Percentiles rank a stretch among this genome's conserved stretches.
phyloP scores from a whole-genome alignment of 2,329 filamentous ascomycete genomes.

The Penicillium glabrum region DNA sequence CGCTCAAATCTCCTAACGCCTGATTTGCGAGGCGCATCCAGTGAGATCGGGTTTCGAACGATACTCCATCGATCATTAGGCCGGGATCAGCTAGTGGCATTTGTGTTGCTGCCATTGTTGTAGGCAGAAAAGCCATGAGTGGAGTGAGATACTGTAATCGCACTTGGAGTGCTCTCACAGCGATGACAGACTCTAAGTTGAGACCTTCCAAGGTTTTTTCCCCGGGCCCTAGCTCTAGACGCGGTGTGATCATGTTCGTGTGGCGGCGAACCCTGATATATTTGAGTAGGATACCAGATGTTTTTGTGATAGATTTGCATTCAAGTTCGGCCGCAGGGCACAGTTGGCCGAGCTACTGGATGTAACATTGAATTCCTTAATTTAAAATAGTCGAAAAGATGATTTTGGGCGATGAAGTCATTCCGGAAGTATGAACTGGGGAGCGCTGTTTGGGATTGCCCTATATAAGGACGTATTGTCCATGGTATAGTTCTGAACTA shows the following conservation, averaged over 20 bases:
- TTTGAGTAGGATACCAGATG: background rate
- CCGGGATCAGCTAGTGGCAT: slow-evolving; percentile 3
- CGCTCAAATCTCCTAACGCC: slow-evolving; percentile 43
- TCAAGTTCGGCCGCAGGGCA: background rate
- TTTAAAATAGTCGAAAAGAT: background rate
- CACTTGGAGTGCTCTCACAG: background rate
- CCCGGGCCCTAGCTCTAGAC: too few species aligned
- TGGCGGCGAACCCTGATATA: background rate
- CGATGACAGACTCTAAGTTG: too few species aligned
- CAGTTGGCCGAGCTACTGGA: background rate
- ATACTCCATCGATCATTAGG: slow-evolving; percentile 33
- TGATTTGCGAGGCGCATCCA: slow-evolving; percentile 56
- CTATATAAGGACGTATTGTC: too few species aligned
- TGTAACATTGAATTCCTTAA: background rate
- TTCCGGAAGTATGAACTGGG: too few species aligned
- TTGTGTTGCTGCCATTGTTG: background rate
- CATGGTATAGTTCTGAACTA: too few species aligned
- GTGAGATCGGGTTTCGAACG: slow-evolving; percentile 43
- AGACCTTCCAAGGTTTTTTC: too few species aligned
- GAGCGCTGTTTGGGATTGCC: too few species aligned
- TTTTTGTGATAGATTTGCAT: background rate
- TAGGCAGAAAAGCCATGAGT: background rate
- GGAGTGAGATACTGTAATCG: background rate
- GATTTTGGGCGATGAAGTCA: too few species aligned
- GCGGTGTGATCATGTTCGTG: background rate